phyloP scores from a whole-genome alignment of 768 basidiomycete species.

The Lactarius hengduanensis region DNA sequence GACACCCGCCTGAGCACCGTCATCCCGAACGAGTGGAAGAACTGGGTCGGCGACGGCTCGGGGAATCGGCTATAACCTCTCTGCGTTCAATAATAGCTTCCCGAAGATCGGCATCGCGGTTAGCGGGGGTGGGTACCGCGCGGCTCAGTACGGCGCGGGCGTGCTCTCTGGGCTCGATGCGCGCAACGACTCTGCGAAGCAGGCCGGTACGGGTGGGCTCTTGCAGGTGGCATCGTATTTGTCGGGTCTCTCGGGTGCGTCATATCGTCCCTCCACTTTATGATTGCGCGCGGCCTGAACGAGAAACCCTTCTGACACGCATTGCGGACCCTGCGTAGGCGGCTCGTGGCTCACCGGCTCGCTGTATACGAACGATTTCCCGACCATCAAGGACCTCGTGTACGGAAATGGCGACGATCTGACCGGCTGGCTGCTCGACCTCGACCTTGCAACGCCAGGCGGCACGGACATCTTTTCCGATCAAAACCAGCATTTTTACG shows the following conservation, averaged over 20 bases:
- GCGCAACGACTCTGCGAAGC: conserved; percentile 55
- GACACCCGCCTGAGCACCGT: conserved; percentile 41
- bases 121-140: conserved; percentile 68
- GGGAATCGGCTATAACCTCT: conserved; percentile 51
- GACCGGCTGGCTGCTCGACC: conserved; percentile 56
- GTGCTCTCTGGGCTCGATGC: conserved; percentile 59
- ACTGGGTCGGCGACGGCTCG: conserved; percentile 60
- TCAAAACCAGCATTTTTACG: conserved; percentile 52
- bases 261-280: too few relatives aligned
- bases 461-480: conserved; percentile 47
- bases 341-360: conserved; percentile 71
- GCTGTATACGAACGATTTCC: conserved; percentile 63
- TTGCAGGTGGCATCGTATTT: conserved; percentile 72
- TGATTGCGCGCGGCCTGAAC: too few relatives aligned
- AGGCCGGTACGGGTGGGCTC: conserved; percentile 62
- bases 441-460: conserved; percentile 54
- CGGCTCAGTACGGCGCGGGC: conserved; percentile 64
- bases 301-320: neutral
- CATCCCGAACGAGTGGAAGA: conserved; percentile 51
- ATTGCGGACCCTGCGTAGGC: conserved; percentile 37
- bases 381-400: conserved; percentile 54
- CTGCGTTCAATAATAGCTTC: conserved; percentile 40
- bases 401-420: conserved; percentile 51
- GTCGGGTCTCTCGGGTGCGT: conserved; percentile 59
- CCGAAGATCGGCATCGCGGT: conserved; percentile 63